Evolutionary conservation across 345 rosid genomes (phyloP).

Genomic region (Sapria himalayana): DNA sequence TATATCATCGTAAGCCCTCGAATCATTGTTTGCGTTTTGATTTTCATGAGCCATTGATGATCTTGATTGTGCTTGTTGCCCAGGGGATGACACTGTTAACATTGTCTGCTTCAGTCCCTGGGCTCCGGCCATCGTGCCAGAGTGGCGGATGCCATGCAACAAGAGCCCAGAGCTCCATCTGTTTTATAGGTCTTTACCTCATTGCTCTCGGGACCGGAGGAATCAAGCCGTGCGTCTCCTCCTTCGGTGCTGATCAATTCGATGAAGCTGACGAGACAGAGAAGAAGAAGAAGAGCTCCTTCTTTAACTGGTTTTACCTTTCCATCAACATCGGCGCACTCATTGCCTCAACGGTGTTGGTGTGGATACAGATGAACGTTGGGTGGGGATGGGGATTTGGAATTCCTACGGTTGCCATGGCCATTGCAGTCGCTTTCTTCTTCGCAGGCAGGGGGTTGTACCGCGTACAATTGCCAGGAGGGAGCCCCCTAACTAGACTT

Average conservation of each 20-base stretch:
- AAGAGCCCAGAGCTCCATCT: constrained; percentile 10
- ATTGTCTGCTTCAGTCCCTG: constrained; percentile 27
- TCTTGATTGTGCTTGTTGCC: neutral
- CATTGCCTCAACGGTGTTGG: constrained; percentile 22
- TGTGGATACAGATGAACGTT: constrained; percentile 31
- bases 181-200: constrained; percentile 24
- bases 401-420: constrained; percentile 35
- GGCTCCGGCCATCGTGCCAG: constrained; percentile 21
- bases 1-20: constrained; percentile 20
- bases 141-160: constrained; percentile 17
- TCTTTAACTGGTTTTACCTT: constrained; percentile 42
- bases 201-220: constrained; percentile 33
- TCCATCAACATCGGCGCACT: constrained; percentile 28
- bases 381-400: constrained; percentile 44
- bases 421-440: constrained; percentile 24
- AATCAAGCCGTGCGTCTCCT: constrained; percentile 41
- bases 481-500: constrained; percentile 28
- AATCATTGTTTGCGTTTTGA: no score
- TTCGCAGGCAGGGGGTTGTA: constrained; percentile 24
- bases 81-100: constrained; percentile 36
- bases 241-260: constrained; percentile 44
- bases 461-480: constrained; percentile 27
- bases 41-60: no score
- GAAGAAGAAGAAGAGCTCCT: constrained; percentile 24
- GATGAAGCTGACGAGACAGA: constrained; percentile 21